phyloP scores from a whole-genome alignment of 1,284 basidiomycete genomes.

The Austroboletus niveus region DNA sequence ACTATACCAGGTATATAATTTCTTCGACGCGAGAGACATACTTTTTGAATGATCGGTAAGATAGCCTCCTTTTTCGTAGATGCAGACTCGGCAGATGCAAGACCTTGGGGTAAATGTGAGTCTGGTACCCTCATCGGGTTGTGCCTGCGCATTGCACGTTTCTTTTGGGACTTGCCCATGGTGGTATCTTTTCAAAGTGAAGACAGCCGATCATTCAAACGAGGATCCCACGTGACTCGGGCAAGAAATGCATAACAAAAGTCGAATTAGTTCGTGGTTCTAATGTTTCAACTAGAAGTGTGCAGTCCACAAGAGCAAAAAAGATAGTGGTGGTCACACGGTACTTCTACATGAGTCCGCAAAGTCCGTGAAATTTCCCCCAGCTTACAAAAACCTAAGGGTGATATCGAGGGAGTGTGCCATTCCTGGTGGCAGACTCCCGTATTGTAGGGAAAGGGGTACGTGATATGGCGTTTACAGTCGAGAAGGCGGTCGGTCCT shows the following conservation, averaged over 20 bases:
- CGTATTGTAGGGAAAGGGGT: background rate
- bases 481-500: background rate
- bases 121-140: constrained; percentile 92
- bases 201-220: too few species aligned
- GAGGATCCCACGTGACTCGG: constrained; percentile 12
- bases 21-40: constrained; percentile 28
- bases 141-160: constrained; percentile 75
- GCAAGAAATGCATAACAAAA: background rate
- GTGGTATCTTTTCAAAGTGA: background rate
- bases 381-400: constrained; percentile 21
- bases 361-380: constrained; percentile 10
- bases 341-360: constrained; percentile 21
- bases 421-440: constrained; percentile 10
- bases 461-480: background rate
- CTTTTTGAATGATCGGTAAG: constrained; percentile 86
- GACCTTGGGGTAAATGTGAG: constrained; percentile 80
- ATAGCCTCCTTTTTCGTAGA: constrained; percentile 77
- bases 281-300: background rate
- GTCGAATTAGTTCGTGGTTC: background rate
- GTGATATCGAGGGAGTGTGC: constrained; percentile 27
- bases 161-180: constrained; percentile 92
- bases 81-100: constrained; percentile 63
- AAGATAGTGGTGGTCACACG: constrained; percentile 25
- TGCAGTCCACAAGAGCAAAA: constrained; percentile 14
- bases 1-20: background rate